Evolutionary conservation across 2,329 filamentous ascomycete species (phyloP).

Genomic region (Onygenales sp.): DNA sequence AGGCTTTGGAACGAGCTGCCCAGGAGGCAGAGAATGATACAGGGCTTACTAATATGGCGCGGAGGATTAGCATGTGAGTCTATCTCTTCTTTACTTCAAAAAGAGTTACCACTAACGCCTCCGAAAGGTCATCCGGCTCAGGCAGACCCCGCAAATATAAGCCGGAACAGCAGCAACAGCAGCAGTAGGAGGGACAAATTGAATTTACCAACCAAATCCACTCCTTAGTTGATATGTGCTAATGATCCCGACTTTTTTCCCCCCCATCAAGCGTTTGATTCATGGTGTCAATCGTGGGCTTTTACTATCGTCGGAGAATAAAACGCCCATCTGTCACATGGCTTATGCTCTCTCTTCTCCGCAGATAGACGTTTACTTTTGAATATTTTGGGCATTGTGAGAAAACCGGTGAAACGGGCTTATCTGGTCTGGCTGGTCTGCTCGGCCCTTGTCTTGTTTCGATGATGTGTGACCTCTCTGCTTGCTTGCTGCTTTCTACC

Average conservation of each 20-base stretch:
- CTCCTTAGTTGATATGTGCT: background rate
- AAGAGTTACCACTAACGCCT: background rate
- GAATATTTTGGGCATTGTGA: background rate
- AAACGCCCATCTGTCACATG: background rate
- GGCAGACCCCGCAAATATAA: slow-evolving; percentile 22
- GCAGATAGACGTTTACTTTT: slow-evolving; percentile 2
- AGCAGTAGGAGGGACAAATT: background rate
- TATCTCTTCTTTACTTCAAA: background rate
- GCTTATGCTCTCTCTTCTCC: background rate
- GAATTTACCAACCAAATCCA: no score
- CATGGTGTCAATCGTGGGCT: background rate
- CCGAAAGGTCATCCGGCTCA: slow-evolving; percentile 29
- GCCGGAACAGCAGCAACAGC: background rate
- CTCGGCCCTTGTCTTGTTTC: background rate
- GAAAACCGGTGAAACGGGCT: background rate
- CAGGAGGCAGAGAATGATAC: slow-evolving; percentile 88
- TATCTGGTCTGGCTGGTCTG: background rate
- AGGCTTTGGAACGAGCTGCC: slow-evolving; percentile 76
- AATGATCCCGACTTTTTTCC: background rate
- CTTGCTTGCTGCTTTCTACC: background rate
- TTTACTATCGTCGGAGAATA: no score
- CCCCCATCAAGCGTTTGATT: background rate
- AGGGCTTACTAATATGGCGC: slow-evolving; percentile 73
- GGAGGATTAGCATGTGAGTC: slow-evolving; percentile 92
- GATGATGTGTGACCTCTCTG: background rate